A percentile compares a stretch with the other conserved stretches of the same genome.
Conservation (phyloP, 106 monocot genomes). For the Phalaenopsis equestris region DNA sequence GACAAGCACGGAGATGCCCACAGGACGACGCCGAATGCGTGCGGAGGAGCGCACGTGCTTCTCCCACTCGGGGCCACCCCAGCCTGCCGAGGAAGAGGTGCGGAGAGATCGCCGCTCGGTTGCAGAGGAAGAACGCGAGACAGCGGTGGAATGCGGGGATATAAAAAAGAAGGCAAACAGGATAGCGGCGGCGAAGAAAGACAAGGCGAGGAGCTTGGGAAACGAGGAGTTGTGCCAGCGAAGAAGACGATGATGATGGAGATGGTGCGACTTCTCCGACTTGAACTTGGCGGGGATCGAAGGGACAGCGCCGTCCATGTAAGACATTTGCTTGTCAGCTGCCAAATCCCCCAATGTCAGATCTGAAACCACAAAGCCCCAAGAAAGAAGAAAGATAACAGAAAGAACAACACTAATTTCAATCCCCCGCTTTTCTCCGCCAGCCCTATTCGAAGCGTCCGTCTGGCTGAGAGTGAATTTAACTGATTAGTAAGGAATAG, state of each 20-base stretch:
- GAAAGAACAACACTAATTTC: not conserved
- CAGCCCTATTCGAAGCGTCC: not conserved
- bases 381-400: not conserved
- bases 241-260: constrained; percentile 7
- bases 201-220: constrained; percentile 3
- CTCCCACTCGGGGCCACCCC: constrained; percentile 22
- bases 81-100: not conserved
- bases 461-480: not conserved
- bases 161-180: constrained; percentile 13
- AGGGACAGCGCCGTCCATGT: constrained; percentile 3
- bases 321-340: not conserved
- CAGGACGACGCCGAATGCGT: constrained; percentile 3
- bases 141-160: constrained; percentile 2
- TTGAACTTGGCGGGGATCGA: constrained; percentile 21
- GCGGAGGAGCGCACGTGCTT: constrained; percentile 18
- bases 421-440: not conserved
- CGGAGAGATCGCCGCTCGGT: constrained; percentile 8
- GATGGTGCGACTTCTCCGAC: constrained; percentile 17
- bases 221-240: not conserved
- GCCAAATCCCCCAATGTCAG: not conserved
- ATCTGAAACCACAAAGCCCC: not conserved
- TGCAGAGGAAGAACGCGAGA: not conserved
- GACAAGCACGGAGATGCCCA: constrained; percentile 14
- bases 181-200: constrained; percentile 12
- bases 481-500: not conserved